Percentiles rank a stretch among this genome's conserved stretches.
phyloP scores from a whole-genome alignment of 768 basidiomycete genomes.

The Suillus luteus region DNA sequence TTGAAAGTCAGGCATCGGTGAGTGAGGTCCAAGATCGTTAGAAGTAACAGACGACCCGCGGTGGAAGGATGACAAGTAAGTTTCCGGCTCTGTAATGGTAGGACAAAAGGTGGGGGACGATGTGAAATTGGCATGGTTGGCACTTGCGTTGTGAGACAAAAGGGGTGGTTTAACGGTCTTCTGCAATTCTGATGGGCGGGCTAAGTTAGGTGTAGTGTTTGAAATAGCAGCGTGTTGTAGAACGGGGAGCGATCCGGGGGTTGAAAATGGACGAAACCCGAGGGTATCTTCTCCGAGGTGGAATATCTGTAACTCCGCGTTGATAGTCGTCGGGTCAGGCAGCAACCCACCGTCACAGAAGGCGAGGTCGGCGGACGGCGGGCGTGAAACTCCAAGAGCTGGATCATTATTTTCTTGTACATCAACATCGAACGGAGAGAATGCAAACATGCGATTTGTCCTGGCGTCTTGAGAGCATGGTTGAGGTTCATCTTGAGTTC shows the following conservation, averaged over 20 bases:
- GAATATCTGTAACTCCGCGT: background rate
- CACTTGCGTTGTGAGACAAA: background rate
- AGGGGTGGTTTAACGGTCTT: too few relatives aligned
- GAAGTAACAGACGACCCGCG: background rate
- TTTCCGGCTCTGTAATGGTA: background rate
- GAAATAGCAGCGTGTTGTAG: background rate
- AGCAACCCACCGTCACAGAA: background rate
- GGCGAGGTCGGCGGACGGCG: background rate
- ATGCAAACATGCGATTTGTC: slow-evolving; percentile 27
- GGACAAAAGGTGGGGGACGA: background rate
- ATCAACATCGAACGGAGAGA: slow-evolving; percentile 28
- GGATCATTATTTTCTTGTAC: too few relatives aligned
- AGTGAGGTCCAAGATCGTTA: background rate
- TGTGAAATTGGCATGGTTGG: background rate
- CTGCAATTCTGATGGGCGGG: background rate
- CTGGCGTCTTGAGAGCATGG: background rate
- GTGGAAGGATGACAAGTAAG: background rate
- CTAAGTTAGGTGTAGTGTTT: background rate
- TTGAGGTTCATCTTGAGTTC: slow-evolving; percentile 10
- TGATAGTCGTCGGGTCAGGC: background rate
- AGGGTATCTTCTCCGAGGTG: background rate
- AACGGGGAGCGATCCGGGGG: background rate
- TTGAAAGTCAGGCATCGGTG: background rate
- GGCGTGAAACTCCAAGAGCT: background rate
- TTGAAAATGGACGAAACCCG: slow-evolving; percentile 2